Evolutionary conservation across 805 yeast genomes (phyloP).

Genomic region (Starmerella cellae): DNA sequence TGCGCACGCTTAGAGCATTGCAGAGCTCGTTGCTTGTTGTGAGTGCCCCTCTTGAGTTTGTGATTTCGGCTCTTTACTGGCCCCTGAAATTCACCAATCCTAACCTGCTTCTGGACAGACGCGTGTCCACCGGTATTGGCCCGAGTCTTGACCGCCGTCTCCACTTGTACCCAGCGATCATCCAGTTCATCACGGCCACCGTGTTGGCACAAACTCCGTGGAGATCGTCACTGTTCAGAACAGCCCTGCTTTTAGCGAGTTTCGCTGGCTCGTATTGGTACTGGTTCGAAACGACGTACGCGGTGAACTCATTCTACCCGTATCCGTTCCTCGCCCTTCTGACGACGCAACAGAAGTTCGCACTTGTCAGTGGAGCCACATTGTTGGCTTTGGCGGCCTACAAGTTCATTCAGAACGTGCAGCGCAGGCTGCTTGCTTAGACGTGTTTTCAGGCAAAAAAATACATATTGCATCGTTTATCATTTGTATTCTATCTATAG

Average conservation of each 20-base stretch:
- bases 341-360: constrained; percentile 15
- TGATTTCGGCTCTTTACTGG: constrained; percentile 27
- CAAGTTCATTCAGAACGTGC: constrained; percentile 19
- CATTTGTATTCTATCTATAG: no score
- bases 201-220: constrained; percentile 21
- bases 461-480: no score
- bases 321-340: constrained; percentile 26
- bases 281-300: constrained; percentile 25
- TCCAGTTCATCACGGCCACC: constrained; percentile 22
- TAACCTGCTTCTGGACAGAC: constrained; percentile 23
- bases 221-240: constrained; percentile 18
- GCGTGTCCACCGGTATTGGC: constrained; percentile 18
- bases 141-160: constrained; percentile 24
- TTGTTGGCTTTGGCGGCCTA: constrained; percentile 17
- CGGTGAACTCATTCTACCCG: constrained; percentile 26
- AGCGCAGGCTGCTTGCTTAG: no score
- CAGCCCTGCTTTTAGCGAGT: constrained; percentile 15
- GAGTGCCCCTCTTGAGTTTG: constrained; percentile 27
- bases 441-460: no score
- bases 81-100: constrained; percentile 22
- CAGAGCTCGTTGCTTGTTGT: constrained; percentile 19
- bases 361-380: constrained; percentile 19
- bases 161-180: constrained; percentile 26
- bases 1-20: constrained; percentile 16
- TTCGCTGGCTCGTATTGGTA: constrained; percentile 26